These are phyloP conservation scores for Allomyces javanicus DNA, from an alignment of 192 early-diverging fungal species.

Conservation along the genomic window DNA sequence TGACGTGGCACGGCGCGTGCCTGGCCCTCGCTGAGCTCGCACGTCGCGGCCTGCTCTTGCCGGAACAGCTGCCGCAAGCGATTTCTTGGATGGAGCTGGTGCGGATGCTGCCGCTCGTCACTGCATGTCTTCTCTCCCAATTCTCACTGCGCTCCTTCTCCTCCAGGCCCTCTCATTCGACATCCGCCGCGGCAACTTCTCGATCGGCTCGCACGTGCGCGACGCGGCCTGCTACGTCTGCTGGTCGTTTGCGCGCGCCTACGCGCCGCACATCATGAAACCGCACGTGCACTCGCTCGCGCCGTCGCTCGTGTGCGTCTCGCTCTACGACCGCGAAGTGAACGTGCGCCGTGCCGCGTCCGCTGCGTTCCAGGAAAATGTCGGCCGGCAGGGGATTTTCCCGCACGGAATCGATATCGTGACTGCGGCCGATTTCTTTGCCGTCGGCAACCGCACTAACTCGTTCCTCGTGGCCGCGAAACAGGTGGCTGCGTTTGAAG, in stretches of 20 bases:
- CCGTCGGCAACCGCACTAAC: conserved; percentile 60
- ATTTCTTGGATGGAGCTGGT: conserved; percentile 63
- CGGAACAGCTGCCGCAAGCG: conserved; percentile 40
- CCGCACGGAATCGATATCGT: conserved; percentile 87
- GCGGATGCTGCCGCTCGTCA: conserved; percentile 1
- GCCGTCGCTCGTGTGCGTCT: conserved; percentile 52
- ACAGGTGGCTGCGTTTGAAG: conserved; percentile 51
- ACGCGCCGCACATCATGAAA: conserved; percentile 46
- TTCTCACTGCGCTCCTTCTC: background rate
- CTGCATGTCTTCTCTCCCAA: background rate
- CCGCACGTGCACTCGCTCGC: conserved; percentile 46
- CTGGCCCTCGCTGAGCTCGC: conserved; percentile 81
- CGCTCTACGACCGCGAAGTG: conserved; percentile 80
- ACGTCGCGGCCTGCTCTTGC: conserved; percentile 61
- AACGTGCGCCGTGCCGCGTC: conserved; percentile 79
- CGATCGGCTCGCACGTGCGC: conserved; percentile 80
- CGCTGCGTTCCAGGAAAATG: conserved; percentile 96
- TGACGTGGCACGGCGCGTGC: conserved; percentile 86
- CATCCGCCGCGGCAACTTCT: conserved; percentile 65
- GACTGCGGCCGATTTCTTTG: conserved; percentile 79
- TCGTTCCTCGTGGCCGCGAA: conserved; percentile 51
- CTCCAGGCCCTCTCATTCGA: conserved; percentile 68
- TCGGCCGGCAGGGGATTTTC: conserved; percentile 75
- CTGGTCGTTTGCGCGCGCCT: conserved; percentile 91
- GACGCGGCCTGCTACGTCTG: conserved; percentile 93